A percentile compares a stretch with the other conserved stretches of the same genome.
phyloP scores from a whole-genome alignment of 441 rosid species.

The Macaranga tanarius region DNA sequence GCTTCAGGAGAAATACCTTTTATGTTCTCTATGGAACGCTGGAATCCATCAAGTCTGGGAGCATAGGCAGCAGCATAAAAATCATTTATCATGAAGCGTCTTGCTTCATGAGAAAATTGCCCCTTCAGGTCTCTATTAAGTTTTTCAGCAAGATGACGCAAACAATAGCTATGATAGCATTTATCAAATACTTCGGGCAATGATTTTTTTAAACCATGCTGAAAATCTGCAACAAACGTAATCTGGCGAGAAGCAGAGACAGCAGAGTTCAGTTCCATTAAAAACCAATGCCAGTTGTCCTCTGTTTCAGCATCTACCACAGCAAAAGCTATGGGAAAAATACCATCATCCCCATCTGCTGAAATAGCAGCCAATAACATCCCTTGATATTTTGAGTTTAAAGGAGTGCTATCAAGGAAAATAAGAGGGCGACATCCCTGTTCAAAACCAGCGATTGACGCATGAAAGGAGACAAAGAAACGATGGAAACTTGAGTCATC shows the following conservation, averaged over 20 bases:
- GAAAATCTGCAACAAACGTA: conserved; percentile 32
- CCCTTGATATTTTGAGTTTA: conserved; percentile 31
- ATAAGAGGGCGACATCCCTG: conserved; percentile 31
- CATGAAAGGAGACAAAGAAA: conserved; percentile 42
- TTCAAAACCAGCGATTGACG: conserved; percentile 31
- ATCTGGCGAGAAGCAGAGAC: conserved; percentile 21
- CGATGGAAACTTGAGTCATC: conserved; percentile 47
- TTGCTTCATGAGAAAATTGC: conserved; percentile 33
- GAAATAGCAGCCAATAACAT: conserved; percentile 24
- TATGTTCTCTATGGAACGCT: conserved; percentile 31
- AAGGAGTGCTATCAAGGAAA: conserved; percentile 28
- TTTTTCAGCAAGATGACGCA: conserved; percentile 31
- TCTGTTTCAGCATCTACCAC: conserved; percentile 28
- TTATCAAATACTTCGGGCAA: conserved; percentile 25
- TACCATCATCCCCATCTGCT: conserved; percentile 27
- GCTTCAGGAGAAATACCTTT: conserved; percentile 42
- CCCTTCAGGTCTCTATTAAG: conserved; percentile 30
- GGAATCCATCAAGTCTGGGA: conserved; percentile 28
- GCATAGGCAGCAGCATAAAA: conserved; percentile 32
- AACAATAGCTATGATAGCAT: conserved; percentile 27
- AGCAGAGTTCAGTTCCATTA: conserved; percentile 25
- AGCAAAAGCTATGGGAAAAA: conserved; percentile 30
- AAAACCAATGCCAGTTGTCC: conserved; percentile 29
- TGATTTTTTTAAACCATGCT: conserved; percentile 24
- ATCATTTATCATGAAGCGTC: conserved; percentile 33